Evolutionary conservation across 129 eudicot genomes (phyloP), one percentile per base, ranked within the genome.

Genomic region (Logfia minima): DNA sequence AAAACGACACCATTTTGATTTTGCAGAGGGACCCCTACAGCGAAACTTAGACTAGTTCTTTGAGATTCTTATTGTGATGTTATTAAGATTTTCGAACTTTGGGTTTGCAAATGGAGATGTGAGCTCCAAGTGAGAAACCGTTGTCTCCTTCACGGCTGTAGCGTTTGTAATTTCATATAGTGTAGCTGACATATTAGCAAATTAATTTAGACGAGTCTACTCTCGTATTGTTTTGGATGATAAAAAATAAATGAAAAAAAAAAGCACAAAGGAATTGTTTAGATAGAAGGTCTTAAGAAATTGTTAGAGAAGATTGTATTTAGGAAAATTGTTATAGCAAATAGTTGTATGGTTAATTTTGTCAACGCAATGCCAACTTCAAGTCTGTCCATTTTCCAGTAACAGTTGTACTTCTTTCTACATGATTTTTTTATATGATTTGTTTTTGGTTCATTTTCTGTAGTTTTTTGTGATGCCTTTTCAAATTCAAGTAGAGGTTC

Each of bases 121-220:
- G 81, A 77, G 65, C 22, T 70, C 62, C 75, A 48, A 8, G 35
- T 63, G 39, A 26, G 6, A 63, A 31, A 63, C 60, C 66, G 9
- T 43, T n/a, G 45, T 29, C 70, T 64, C 31, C 81, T 51, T 3
- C 61, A 11, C 53, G 52, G 83, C 79, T 21, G 4, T 45, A 45
- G 74, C 71, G 69, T 73, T 53, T 80, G 83, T 80, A 74, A 74
- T 80, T 65, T 74, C 77, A 66, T 80, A 80, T 74, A 80, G 84
- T 74, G 70, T 39, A 74, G 84, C 75, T 80, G 84, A 80, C 84
- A 67, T 80, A 59, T 66, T 74, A 80, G 84, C 70, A 55, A 80
- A 74, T 80, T 73, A 80, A 72, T 68, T 80, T 74, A 80, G 84
- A 80, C 29, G 80, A 80, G 64, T 72, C 84, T 80, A 31, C 28